Evolutionary conservation across 1,284 basidiomycete genomes (phyloP).

Genomic region (Trichosporon coremiiforme): DNA sequence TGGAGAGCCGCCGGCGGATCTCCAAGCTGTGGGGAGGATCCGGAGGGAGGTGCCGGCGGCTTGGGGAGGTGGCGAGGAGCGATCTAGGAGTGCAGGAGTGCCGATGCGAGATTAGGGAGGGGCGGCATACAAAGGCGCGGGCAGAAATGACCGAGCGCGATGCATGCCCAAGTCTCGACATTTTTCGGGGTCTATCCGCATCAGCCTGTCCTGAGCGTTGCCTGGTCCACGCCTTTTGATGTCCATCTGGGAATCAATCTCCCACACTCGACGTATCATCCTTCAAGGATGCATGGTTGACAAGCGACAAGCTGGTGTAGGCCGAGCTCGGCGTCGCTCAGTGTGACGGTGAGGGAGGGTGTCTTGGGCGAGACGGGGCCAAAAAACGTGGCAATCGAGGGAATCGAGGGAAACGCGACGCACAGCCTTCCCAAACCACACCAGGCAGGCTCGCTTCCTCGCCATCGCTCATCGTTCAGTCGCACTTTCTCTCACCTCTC

Average conservation of each 20-base stretch:
- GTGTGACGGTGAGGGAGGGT: conserved; percentile 5
- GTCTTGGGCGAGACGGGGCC: not conserved
- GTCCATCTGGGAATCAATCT: not conserved
- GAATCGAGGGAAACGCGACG: not conserved
- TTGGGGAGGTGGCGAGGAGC: conserved; percentile 7
- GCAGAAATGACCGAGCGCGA: conserved; percentile 16
- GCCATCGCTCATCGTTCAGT: conserved; percentile 7
- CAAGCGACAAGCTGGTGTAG: not conserved
- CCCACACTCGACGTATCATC: not conserved
- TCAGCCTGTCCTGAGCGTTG: not conserved
- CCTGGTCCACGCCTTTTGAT: not conserved
- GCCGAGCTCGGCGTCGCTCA: conserved; percentile 1
- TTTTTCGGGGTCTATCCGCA: conserved; percentile 17
- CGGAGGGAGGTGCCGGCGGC: not conserved
- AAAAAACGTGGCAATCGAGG: conserved; percentile 13
- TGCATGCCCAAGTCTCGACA: conserved; percentile 2
- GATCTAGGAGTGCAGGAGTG: not conserved
- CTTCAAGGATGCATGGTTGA: not conserved
- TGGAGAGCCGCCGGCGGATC: conserved; percentile 10
- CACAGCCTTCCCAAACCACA: conserved; percentile 9
- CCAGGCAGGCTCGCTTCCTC: conserved; percentile 1
- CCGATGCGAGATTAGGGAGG: conserved; percentile 9
- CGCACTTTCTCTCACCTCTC: not conserved
- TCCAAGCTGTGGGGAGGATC: not conserved
- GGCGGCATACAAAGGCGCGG: conserved; percentile 16